Conservation (phyloP, 1,284 basidiomycete genomes). For the Rhodotorula sp. region DNA sequence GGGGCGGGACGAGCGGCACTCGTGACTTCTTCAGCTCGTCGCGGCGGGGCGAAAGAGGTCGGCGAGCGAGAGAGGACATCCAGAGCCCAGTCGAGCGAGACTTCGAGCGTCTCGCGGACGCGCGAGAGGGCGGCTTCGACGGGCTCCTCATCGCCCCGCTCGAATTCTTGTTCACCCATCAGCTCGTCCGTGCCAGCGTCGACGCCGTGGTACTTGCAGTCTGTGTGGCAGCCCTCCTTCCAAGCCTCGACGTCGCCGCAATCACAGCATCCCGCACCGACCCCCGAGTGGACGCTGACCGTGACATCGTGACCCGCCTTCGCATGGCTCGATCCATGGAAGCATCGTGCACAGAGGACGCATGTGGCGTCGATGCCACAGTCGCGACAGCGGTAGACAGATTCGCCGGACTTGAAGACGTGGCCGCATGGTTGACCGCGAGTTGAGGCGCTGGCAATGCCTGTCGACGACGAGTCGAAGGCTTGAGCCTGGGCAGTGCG, state of each 20-base stretch:
- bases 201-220: slow-evolving; percentile 30
- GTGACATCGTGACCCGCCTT: slow-evolving; percentile 72
- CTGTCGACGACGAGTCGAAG: not conserved
- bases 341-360: slow-evolving; percentile 82
- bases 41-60: slow-evolving; percentile 9
- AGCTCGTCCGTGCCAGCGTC: slow-evolving; percentile 8
- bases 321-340: slow-evolving; percentile 74
- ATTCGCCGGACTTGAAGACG: slow-evolving; percentile 45
- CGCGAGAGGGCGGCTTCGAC: slow-evolving; percentile 7
- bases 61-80: slow-evolving; percentile 30
- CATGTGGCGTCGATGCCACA: slow-evolving; percentile 84
- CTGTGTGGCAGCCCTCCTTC: slow-evolving; percentile 47
- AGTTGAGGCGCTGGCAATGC: not conserved
- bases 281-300: slow-evolving; percentile 85
- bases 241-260: slow-evolving; percentile 88
- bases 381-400: slow-evolving; percentile 58
- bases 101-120: slow-evolving; percentile 1
- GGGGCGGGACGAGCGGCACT: not conserved
- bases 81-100: slow-evolving; percentile 36
- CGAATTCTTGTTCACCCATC: slow-evolving; percentile 8
- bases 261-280: slow-evolving; percentile 68
- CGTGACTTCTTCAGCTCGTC: slow-evolving; percentile 22
- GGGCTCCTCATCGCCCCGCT: slow-evolving; percentile 29
- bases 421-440: slow-evolving; percentile 42
- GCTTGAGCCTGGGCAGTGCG: no score